These are phyloP conservation scores for Isochrysis galbana DNA, from an alignment of 78 protist genomes.

Conservation along the genomic window DNA sequence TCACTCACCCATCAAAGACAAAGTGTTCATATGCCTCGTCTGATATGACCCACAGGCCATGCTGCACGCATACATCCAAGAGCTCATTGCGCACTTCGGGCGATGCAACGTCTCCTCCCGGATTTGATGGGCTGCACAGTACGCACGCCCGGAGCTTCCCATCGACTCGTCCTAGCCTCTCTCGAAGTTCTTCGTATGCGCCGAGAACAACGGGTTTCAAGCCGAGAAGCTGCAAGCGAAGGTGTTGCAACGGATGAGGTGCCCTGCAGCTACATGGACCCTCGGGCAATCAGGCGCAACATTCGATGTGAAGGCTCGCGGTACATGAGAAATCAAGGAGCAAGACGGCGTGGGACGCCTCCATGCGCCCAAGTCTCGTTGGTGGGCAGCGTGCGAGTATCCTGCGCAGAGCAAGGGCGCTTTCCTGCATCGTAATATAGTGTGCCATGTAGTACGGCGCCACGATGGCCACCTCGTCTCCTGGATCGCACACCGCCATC, in stretches of 20 bases:
- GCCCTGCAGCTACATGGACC: not conserved
- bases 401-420: too few species aligned
- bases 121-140: not conserved
- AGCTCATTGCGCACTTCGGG: too few species aligned
- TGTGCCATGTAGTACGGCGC: conserved; percentile 38
- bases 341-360: not conserved
- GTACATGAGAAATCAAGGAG: not conserved
- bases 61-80: not conserved
- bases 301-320: not conserved
- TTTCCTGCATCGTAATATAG: not conserved
- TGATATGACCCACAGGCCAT: conserved; percentile 23
- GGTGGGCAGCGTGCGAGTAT: too few species aligned
- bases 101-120: not conserved
- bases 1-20: conserved; percentile 5
- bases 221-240: not conserved
- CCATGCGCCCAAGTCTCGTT: too few species aligned
- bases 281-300: not conserved
- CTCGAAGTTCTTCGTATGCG: too few species aligned
- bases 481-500: not conserved
- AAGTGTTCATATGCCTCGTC: conserved; percentile 46
- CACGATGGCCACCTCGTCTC: conserved; percentile 9
- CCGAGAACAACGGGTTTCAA: too few species aligned
- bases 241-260: conserved; percentile 26
- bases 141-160: not conserved
- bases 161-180: not conserved